These are phyloP conservation scores for Lachnellula hyalina DNA, from an alignment of 2,329 filamentous ascomycete genomes.

Conservation along the genomic window DNA sequence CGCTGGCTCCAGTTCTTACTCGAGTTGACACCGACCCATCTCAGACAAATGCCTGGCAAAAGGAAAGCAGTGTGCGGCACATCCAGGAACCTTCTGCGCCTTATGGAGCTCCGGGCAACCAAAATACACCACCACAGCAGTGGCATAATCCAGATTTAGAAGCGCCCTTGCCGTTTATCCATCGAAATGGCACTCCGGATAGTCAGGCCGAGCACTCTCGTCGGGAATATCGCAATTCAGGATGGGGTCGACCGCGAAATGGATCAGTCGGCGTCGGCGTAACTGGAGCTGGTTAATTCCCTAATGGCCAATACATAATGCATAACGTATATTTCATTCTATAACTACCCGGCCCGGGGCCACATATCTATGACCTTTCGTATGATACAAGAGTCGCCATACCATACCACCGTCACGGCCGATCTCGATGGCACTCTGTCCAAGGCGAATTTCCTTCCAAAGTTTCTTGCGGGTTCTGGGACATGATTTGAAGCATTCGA, in stretches of 20 bases:
- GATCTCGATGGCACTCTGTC: slow-evolving; percentile 12
- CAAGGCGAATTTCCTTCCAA: slow-evolving; percentile 14
- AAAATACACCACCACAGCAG: slow-evolving; percentile 46
- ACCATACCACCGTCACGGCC: slow-evolving; percentile 14
- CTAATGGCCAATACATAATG: slow-evolving; percentile 12
- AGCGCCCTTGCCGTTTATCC: slow-evolving; percentile 21
- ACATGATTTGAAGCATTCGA: slow-evolving; percentile 19
- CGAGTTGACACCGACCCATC: slow-evolving; percentile 84
- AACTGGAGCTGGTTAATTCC: slow-evolving; percentile 26
- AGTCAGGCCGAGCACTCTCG: slow-evolving; percentile 24
- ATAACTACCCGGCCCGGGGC: slow-evolving; percentile 12
- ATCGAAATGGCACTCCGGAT: slow-evolving; percentile 30
- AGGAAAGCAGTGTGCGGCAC: slow-evolving; percentile 78
- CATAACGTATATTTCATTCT: slow-evolving; percentile 22
- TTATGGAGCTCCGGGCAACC: slow-evolving; percentile 33
- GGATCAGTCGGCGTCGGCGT: slow-evolving; percentile 32
- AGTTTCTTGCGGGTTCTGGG: slow-evolving; percentile 10
- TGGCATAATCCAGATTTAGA: slow-evolving; percentile 34
- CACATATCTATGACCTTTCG: slow-evolving; percentile 10
- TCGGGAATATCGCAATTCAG: slow-evolving; percentile 31
- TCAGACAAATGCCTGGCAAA: slow-evolving; percentile 64
- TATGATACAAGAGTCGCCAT: slow-evolving; percentile 11
- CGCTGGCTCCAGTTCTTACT: slow-evolving; percentile 50
- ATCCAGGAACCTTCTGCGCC: slow-evolving; percentile 55
- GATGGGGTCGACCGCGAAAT: slow-evolving; percentile 31